Conservation (phyloP, 495 filamentous ascomycete genomes). For the Usnea hakonensis region DNA sequence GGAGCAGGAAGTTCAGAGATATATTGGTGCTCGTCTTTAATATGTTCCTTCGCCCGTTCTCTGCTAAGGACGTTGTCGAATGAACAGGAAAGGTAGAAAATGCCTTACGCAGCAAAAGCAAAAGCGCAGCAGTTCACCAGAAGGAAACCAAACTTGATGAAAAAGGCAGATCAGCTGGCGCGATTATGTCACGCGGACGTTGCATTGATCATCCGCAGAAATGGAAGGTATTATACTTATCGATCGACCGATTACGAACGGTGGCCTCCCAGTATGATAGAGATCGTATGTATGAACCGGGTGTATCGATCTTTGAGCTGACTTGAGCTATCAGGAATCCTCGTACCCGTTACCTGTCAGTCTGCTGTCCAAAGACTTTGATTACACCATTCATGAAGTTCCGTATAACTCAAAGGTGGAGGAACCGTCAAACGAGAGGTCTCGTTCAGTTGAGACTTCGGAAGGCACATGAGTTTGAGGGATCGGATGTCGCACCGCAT, state of each 20-base stretch:
- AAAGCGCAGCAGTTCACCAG: constrained; percentile 13
- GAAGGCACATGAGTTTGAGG: too few relatives aligned
- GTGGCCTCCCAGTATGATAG: constrained; percentile 14
- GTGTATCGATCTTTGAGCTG: constrained; percentile 10
- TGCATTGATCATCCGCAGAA: too few relatives aligned
- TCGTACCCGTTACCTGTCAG: not conserved
- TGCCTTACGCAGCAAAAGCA: constrained; percentile 1
- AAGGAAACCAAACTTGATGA: constrained; percentile 14
- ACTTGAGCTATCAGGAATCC: constrained; percentile 13
- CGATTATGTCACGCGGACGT: constrained; percentile 8
- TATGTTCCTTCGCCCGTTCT: too few relatives aligned
- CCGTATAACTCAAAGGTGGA: too few relatives aligned
- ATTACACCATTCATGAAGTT: too few relatives aligned
- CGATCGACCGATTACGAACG: constrained; percentile 3
- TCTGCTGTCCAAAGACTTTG: not conserved
- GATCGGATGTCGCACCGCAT: too few relatives aligned
- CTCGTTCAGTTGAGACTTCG: too few relatives aligned
- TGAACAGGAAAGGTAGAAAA: too few relatives aligned
- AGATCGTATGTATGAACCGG: constrained; percentile 16
- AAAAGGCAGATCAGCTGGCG: constrained; percentile 16
- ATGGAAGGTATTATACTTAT: constrained; percentile 19
- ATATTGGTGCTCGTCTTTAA: too few relatives aligned
- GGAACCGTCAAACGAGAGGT: too few relatives aligned
- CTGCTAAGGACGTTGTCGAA: too few relatives aligned
- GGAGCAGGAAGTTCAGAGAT: too few relatives aligned